Conservation (phyloP, 345 rosid species). For the Arabis alpina region DNA sequence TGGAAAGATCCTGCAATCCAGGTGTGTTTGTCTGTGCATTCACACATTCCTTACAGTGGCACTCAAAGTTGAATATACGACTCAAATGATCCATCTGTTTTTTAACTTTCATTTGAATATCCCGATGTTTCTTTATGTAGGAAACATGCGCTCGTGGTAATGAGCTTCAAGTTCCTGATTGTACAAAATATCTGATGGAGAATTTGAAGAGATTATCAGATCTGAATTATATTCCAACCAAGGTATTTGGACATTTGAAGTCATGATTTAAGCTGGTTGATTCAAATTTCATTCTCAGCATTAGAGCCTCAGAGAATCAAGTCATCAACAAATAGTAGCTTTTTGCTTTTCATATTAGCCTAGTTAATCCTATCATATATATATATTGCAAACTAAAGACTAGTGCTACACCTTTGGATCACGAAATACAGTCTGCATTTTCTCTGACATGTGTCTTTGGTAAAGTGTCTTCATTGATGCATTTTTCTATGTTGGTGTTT, state of each 20-base stretch:
- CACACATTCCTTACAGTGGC: neutral
- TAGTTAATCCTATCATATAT: neutral
- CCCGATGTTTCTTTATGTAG: conserved; percentile 46
- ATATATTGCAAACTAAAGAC: neutral
- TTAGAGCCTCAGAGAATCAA: neutral
- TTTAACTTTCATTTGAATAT: neutral
- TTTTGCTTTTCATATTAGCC: conserved; percentile 10
- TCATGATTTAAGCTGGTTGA: neutral
- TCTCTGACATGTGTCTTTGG: neutral
- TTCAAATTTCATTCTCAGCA: neutral
- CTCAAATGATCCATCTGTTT: neutral
- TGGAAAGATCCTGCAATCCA: conserved; percentile 98
- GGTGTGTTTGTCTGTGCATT: conserved; percentile 45
- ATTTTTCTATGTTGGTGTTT: conserved; percentile 23
- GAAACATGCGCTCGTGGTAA: conserved; percentile 82
- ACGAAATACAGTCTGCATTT: neutral
- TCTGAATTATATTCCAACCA: conserved; percentile 81
- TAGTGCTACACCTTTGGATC: neutral
- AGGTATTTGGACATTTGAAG: conserved; percentile 55
- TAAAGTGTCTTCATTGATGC: neutral
- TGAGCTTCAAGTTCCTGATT: conserved; percentile 97
- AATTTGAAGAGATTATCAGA: conserved; percentile 82
- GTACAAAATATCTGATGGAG: conserved; percentile 90
- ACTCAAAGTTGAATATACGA: neutral
- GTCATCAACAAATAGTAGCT: neutral